Evolutionary conservation across 2,329 filamentous ascomycete species (phyloP), one percentile per base, ranked within the genome.

Genomic region (Pseudogymnoascus sp.): DNA sequence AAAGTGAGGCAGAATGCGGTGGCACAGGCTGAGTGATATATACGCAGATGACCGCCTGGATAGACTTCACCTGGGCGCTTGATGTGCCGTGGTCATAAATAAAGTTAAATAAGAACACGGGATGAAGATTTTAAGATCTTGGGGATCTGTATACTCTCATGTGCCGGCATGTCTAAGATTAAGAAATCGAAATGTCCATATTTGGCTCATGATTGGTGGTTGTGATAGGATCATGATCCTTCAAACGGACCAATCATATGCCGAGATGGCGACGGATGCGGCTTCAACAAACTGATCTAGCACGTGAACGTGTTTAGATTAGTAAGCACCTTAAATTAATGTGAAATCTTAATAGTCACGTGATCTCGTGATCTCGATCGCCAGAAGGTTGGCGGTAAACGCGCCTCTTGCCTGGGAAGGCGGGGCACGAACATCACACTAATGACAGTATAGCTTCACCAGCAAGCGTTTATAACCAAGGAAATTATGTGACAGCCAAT

Each of bases 111-210:
- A 3, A 36, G 49, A 56, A 9, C 49, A 56, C 16, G 28, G n/a
- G 49, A 34, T 56, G 16, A 56, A 56, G 28, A 14, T 34, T 14
- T 34, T 56, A 5, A 56, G 49, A 56, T 56, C 28, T 34, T 34
- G 28, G 11, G 49, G 11, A 56, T 56, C 49, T 34, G 16, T 12
- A 7, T 36, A 36, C 28, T 36, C 49, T 56, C 49, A 56, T 56
- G 49, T 56, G 49, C 49, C 28, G 16, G n/a, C 23, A 18, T 56
- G 49, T 56, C 49, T 56, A 16, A 56, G 49, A 36, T 56, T 56
- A 56, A 34, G 16, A 18, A 5, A 21, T 56, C 9, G 28, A 56
- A 53, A 56, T 56, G 7, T 56, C 5, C n/a, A 56, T 56, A 21
- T 36, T 56, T 9, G 49, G 49, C 49, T 56, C 28, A 31, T 56